These are phyloP conservation scores for Schwanniomyces yamadae DNA, from an alignment of 805 yeast species.

Conservation along the genomic window DNA sequence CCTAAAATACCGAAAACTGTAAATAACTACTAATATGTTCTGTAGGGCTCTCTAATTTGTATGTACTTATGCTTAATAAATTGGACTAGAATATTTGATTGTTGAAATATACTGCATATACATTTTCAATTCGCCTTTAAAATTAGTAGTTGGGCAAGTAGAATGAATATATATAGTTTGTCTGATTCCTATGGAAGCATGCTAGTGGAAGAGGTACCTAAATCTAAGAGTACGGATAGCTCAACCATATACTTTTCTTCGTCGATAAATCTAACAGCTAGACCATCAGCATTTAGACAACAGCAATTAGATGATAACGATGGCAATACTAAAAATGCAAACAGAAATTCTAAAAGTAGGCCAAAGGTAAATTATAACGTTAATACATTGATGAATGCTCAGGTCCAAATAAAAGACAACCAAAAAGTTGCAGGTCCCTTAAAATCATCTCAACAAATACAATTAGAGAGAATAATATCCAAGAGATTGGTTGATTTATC, in stretches of 20 bases:
- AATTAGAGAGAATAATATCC: conserved; percentile 37
- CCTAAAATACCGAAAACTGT: no score
- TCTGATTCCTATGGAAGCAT: conserved; percentile 20
- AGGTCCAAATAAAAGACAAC: conserved; percentile 28
- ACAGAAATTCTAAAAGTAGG: conserved; percentile 26
- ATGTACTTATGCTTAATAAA: no score
- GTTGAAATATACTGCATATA: no score
- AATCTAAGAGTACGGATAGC: conserved; percentile 24
- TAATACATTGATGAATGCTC: conserved; percentile 42
- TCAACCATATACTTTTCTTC: conserved; percentile 42
- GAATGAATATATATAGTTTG: no score
- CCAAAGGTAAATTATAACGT: conserved; percentile 46
- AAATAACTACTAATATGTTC: no score
- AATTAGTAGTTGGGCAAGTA: no score
- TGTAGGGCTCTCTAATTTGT: no score
- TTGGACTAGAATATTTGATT: no score
- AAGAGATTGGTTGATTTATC: conserved; percentile 36
- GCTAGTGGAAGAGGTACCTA: conserved; percentile 46
- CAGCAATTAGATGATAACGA: conserved; percentile 16
- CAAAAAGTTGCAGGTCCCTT: conserved; percentile 31
- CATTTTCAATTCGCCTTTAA: no score
- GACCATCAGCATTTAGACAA: conserved; percentile 23
- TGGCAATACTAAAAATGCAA: conserved; percentile 14
- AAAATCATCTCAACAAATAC: conserved; percentile 43
- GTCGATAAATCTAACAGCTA: conserved; percentile 40